A percentile compares a stretch with the other conserved stretches of the same genome.
phyloP scores from a whole-genome alignment of 2,329 filamentous ascomycete genomes.

The Colletotrichum sp. region DNA sequence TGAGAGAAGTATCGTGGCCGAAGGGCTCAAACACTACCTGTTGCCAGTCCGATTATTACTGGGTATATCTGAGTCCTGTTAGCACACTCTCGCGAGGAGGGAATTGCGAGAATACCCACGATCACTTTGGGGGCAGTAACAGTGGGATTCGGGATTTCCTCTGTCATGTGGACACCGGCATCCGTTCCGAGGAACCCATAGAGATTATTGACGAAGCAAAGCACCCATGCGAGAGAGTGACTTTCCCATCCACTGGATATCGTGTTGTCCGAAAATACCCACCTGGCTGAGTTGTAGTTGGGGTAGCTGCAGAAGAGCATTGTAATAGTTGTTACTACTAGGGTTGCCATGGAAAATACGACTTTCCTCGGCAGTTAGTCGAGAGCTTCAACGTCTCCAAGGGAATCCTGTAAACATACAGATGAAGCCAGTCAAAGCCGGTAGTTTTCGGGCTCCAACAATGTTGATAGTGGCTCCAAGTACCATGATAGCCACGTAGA shows the following conservation, averaged over 20 bases:
- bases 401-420: neutral
- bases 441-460: neutral
- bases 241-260: neutral
- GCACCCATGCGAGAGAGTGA: neutral
- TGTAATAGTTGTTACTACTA: neutral
- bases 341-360: neutral
- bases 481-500: neutral
- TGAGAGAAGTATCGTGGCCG: neutral
- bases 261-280: neutral
- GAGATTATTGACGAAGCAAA: neutral
- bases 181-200: neutral
- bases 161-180: neutral
- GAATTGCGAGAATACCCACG: neutral
- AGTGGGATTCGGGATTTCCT: neutral
- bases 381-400: neutral
- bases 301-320: neutral
- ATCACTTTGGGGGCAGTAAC: neutral
- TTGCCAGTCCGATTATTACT: neutral
- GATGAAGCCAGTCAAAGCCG: neutral
- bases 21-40: neutral
- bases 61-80: neutral
- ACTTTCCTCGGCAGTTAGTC: neutral
- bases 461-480: neutral
- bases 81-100: neutral
- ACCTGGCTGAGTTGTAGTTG: neutral